Base-by-base conservation (phyloP, 306 rosid species). In the Quillaja saponaria region DNA sequence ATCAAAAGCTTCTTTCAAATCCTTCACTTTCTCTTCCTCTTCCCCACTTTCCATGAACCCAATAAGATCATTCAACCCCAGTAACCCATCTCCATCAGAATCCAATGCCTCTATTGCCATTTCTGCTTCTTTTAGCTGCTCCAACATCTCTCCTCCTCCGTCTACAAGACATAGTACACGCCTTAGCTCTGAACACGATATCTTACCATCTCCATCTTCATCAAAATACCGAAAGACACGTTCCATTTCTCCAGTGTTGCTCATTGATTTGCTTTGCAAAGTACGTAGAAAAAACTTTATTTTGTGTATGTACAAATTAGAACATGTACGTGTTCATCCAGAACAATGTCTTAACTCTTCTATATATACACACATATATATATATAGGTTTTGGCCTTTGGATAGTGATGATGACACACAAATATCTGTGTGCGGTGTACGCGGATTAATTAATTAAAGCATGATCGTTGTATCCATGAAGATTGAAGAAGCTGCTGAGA, bases 121-220 rank as follows among this genome's bases (percentile, higher is more conserved):
- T n/a, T 91, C 86, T 0, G 82, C 90, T 58, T 91, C 96, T 9
- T 55, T 52, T 46, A 38, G 31, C 66, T 60, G 57, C n/a, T n/a
- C 42, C 50, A 46, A 17, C 13, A 88, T 17, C 62, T 84, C 82
- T 3, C 67, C 78, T 49, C 78, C 81, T 0, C 91, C 91, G 51
- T 85, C 66, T 45, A 63, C 19, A 64, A 33, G 2, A 0, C 81
- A 58, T 9, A 91, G 13, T 20, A 84, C 53, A 0, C 68, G 77
- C 42, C 66, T 72, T 1, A 88, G 79, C 86, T 88, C 96, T 0
- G 31, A 51, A 6, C 86, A 76, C 1, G 96, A 91, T 40, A 87
- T 76, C 76, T 84, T 85, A 13, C 97, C 91, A 9, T 91, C 97
- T 0, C 96, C 95, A 42, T 88, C 91, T 58, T 82, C 91, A 13